Conservation (phyloP, 2,329 filamentous ascomycete species). For the Ophiostoma sp. region DNA sequence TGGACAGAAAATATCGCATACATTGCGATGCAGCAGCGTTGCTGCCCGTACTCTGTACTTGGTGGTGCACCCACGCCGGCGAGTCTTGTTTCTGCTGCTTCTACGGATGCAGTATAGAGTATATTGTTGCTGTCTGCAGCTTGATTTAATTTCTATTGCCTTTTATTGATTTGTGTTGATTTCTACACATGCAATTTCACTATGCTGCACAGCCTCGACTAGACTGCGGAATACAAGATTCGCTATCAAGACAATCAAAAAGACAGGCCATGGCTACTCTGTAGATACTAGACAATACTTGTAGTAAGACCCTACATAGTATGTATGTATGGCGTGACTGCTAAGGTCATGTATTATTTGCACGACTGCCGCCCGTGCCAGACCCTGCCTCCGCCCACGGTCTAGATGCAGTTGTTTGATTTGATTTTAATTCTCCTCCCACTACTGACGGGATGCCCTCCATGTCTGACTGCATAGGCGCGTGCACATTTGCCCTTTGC, state of each 20-base stretch:
- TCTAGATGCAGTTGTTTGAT: not conserved
- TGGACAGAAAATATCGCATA: constrained; percentile 9
- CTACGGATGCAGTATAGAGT: too few relatives aligned
- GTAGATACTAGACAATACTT: not conserved
- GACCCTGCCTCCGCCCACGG: not conserved
- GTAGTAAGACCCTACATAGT: too few relatives aligned
- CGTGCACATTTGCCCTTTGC: not conserved
- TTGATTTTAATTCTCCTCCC: too few relatives aligned
- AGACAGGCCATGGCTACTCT: not conserved
- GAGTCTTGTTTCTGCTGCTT: not conserved
- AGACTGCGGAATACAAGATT: not conserved
- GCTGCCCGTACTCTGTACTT: not conserved
- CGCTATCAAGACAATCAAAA: not conserved
- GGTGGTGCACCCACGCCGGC: not conserved
- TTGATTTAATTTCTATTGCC: not conserved
- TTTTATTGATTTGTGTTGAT: not conserved
- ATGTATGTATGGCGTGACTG: not conserved
- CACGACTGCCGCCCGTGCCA: not conserved
- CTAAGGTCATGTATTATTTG: not conserved
- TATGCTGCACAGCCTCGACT: constrained; percentile 8
- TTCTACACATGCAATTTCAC: not conserved
- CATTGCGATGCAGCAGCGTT: not conserved
- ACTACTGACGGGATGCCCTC: not conserved
- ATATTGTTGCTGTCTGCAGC: not conserved
- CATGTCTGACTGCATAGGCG: not conserved